Evolutionary conservation across 148 eudicot species (phyloP).

Genomic region (Amaranthus hypochondriacus): DNA sequence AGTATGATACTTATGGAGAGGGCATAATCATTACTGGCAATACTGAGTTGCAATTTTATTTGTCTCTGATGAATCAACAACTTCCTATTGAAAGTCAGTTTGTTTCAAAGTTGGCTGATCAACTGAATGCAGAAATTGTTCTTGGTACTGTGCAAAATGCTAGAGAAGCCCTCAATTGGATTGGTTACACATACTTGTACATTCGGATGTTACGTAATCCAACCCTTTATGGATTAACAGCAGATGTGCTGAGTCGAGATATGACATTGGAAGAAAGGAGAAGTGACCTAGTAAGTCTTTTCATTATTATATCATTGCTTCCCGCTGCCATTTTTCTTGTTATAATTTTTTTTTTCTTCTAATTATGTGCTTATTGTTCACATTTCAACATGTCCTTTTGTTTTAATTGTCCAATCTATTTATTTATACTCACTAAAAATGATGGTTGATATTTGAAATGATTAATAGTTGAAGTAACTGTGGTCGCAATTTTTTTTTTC

Average conservation of each 20-base stretch:
- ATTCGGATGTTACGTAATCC: slow-evolving; percentile 82
- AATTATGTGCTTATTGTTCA: neutral
- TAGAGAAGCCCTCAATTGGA: slow-evolving; percentile 84
- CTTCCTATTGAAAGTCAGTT: slow-evolving; percentile 83
- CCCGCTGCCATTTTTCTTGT: neutral
- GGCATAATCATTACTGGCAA: slow-evolving; percentile 74
- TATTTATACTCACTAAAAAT: neutral
- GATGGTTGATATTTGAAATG: neutral
- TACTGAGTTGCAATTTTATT: slow-evolving; percentile 64
- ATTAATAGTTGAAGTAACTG: too few relatives aligned
- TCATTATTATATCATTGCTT: neutral
- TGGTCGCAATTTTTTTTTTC: neutral
- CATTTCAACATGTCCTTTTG: neutral
- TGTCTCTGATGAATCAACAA: slow-evolving; percentile 73
- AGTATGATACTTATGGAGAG: slow-evolving; percentile 70
- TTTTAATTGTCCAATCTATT: neutral
- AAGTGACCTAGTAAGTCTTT: slow-evolving; percentile 72
- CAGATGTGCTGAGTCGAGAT: slow-evolving; percentile 50
- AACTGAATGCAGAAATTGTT: slow-evolving; percentile 93
- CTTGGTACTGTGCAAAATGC: slow-evolving; percentile 96
- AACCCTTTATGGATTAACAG: slow-evolving; percentile 64
- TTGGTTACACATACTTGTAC: slow-evolving; percentile 72
- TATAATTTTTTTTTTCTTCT: neutral
- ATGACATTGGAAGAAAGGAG: slow-evolving; percentile 60
- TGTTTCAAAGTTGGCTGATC: slow-evolving; percentile 73